Evolutionary conservation across 225 moss, liverwort and hornwort species (phyloP).

Genomic region (Rhytidiadelphus loreus): DNA sequence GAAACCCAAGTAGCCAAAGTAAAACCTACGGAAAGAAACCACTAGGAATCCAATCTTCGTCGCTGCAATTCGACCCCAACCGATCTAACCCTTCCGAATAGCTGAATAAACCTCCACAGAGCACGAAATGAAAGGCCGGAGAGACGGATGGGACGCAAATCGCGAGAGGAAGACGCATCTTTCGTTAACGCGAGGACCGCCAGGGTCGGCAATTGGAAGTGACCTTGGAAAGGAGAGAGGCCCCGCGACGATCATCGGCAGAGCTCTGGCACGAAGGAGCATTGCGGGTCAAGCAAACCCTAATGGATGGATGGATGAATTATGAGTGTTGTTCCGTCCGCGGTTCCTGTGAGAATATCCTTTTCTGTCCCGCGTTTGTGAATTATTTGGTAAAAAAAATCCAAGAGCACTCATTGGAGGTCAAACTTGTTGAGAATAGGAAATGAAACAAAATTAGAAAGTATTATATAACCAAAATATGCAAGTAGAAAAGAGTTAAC

Average conservation of each 20-base stretch:
- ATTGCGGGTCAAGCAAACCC: neutral
- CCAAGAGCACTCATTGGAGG: neutral
- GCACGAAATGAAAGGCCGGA: neutral
- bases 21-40: neutral
- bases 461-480: no score
- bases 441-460: no score
- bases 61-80: neutral
- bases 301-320: neutral
- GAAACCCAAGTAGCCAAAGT: neutral
- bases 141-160: neutral
- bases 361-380: neutral
- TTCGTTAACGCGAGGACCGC: neutral
- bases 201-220: neutral
- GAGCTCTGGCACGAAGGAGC: neutral
- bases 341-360: neutral
- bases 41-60: neutral
- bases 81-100: neutral
- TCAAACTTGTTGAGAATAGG: no score
- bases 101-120: neutral
- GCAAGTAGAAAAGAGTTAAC: no score
- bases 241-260: neutral
- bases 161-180: neutral
- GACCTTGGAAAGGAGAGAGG: neutral
- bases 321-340: neutral
- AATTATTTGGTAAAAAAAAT: neutral